A percentile compares a stretch with the other conserved stretches of the same genome.
Evolutionary conservation across 2,329 filamentous ascomycete genomes (phyloP).

Genomic region (Cytospora mali): DNA sequence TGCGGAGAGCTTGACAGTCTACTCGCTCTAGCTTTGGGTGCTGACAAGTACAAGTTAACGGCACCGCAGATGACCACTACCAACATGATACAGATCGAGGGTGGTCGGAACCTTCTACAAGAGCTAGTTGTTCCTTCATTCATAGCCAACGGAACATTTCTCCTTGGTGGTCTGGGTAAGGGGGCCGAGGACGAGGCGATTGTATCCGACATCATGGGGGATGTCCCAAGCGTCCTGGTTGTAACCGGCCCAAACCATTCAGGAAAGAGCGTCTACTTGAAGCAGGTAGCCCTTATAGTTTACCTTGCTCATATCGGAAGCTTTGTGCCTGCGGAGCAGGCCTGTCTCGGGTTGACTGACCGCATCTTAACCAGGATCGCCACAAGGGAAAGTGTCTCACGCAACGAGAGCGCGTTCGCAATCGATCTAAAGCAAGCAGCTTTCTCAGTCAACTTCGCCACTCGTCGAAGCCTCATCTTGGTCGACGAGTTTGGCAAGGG

Average conservation of each 20-base stretch:
- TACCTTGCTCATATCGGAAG: constrained; percentile 93
- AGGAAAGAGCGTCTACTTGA: constrained; percentile 94
- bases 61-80: constrained; percentile 69
- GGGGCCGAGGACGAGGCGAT: constrained; percentile 28
- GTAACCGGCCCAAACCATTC: constrained; percentile 96
- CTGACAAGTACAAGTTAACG: constrained; percentile 71
- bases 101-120: constrained; percentile 85
- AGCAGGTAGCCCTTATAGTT: constrained; percentile 87
- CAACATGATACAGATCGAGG: constrained; percentile 73
- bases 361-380: constrained; percentile 87
- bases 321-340: constrained; percentile 80
- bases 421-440: constrained; percentile 88
- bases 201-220: constrained; percentile 12
- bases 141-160: constrained; percentile 77
- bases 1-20: constrained; percentile 88
- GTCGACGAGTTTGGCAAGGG: constrained; percentile 87
- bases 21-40: constrained; percentile 77
- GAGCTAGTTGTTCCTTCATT: constrained; percentile 80
- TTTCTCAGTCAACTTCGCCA: constrained; percentile 73
- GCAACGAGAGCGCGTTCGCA: constrained; percentile 64
- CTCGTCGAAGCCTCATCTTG: constrained; percentile 76
- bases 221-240: constrained; percentile 68
- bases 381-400: constrained; percentile 66
- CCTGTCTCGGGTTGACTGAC: constrained; percentile 84
- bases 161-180: constrained; percentile 59